These are phyloP conservation scores for Tylopilus orsonianus DNA, from an alignment of 1,284 basidiomycete species.

Conservation along the genomic window DNA sequence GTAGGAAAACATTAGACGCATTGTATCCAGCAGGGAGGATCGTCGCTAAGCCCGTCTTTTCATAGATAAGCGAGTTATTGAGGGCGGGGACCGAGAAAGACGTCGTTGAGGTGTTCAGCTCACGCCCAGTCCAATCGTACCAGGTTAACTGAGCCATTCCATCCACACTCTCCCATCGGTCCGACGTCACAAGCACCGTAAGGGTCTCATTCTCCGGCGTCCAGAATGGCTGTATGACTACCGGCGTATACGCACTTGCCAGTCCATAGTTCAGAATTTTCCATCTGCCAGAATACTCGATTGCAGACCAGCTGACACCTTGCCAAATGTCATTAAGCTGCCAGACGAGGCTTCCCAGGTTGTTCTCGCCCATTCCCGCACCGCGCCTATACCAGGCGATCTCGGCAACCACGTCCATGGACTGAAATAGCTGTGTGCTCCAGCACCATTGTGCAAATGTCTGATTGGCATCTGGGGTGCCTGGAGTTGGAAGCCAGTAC, in stretches of 20 bases:
- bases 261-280: conserved; percentile 59
- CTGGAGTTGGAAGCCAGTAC: conserved; percentile 53
- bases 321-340: conserved; percentile 72
- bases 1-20: conserved; percentile 48
- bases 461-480: conserved; percentile 49
- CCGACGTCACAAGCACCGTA: conserved; percentile 51
- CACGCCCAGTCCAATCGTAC: conserved; percentile 56
- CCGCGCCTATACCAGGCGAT: conserved; percentile 62
- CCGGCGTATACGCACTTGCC: conserved; percentile 45
- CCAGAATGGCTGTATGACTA: conserved; percentile 58
- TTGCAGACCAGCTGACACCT: conserved; percentile 57
- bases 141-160: conserved; percentile 54
- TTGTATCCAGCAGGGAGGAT: conserved; percentile 47
- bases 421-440: conserved; percentile 59
- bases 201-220: conserved; percentile 47
- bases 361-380: conserved; percentile 55
- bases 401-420: conserved; percentile 60
- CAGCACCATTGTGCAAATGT: conserved; percentile 64
- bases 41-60: conserved; percentile 39
- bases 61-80: conserved; percentile 50
- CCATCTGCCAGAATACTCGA: conserved; percentile 65
- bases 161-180: conserved; percentile 49
- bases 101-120: conserved; percentile 39
- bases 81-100: conserved; percentile 47
- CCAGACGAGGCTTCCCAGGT: conserved; percentile 62